Percentiles rank a stretch among this genome's conserved stretches.
Evolutionary conservation across 2,329 filamentous ascomycete genomes (phyloP).

Genomic region (Trichoderma asperellum): DNA sequence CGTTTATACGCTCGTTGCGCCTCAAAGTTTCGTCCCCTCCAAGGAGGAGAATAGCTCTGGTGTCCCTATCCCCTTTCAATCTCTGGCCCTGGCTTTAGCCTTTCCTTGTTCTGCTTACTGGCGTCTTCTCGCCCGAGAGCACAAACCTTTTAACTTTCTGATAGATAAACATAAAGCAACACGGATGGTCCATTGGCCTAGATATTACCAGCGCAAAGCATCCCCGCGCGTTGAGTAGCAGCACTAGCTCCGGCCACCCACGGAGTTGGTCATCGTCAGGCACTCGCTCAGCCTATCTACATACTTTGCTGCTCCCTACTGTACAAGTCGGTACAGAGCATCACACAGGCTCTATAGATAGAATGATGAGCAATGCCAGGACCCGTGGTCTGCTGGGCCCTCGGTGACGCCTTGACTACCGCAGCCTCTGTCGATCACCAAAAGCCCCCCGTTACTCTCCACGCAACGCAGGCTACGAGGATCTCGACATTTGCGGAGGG

Average conservation of each 20-base stretch:
- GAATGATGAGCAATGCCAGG: neutral
- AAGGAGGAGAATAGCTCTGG: neutral
- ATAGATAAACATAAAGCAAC: neutral
- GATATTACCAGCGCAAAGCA: neutral
- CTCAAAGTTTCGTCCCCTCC: slow-evolving; percentile 13
- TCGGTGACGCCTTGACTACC: slow-evolving; percentile 1
- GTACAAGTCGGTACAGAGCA: neutral
- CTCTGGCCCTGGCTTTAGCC: neutral
- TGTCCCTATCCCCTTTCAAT: slow-evolving; percentile 12
- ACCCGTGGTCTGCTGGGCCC: neutral
- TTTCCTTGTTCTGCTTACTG: slow-evolving; percentile 4
- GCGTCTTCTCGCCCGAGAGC: neutral
- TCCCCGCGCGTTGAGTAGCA: neutral
- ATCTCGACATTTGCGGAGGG: slow-evolving; percentile 29
- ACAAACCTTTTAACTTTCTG: slow-evolving; percentile 8
- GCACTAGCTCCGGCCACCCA: neutral
- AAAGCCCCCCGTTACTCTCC: slow-evolving; percentile 15
- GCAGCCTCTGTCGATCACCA: slow-evolving; percentile 23
- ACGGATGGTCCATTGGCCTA: neutral
- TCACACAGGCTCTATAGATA: neutral
- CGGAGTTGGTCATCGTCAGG: neutral
- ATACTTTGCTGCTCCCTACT: too few species aligned
- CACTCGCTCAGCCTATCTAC: neutral
- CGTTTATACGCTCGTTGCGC: slow-evolving; percentile 1
- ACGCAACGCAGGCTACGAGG: slow-evolving; percentile 18